phyloP scores from a whole-genome alignment of 2,329 filamentous ascomycete species.

The Penicillium paneum region DNA sequence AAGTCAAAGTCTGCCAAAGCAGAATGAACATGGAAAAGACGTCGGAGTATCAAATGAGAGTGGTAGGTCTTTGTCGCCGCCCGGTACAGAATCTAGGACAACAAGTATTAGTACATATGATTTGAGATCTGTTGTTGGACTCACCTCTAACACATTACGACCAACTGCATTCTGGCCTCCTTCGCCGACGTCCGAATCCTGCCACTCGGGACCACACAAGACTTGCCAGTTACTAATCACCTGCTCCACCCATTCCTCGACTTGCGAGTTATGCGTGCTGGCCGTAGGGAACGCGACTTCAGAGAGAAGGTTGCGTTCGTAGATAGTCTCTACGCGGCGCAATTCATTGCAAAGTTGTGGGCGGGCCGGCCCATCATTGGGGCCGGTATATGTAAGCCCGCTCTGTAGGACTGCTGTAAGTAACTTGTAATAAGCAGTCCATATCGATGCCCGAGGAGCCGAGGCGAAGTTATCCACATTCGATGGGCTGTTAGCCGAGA shows the following conservation, averaged over 20 bases:
- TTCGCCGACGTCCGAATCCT: constrained; percentile 73
- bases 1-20: constrained; percentile 88
- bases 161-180: constrained; percentile 74
- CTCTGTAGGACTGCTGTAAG: constrained; percentile 72
- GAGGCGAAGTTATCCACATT: constrained; percentile 21
- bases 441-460: constrained; percentile 54
- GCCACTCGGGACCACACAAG: constrained; percentile 75
- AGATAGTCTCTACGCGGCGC: constrained; percentile 72
- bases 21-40: constrained; percentile 83
- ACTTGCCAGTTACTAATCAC: constrained; percentile 83
- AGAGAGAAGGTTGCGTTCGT: constrained; percentile 72
- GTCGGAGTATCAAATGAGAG: constrained; percentile 80
- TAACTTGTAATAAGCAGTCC: constrained; percentile 79
- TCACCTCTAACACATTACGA: constrained; percentile 68
- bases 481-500: constrained; percentile 15
- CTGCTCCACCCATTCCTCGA: constrained; percentile 77
- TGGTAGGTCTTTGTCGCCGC: constrained; percentile 93
- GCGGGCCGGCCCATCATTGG: constrained; percentile 45
- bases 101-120: constrained; percentile 15
- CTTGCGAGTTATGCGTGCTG: constrained; percentile 70
- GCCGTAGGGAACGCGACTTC: constrained; percentile 84
- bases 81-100: constrained; percentile 70
- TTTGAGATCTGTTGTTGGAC: constrained; percentile 14
- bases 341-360: constrained; percentile 71
- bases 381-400: constrained; percentile 36